Base-by-base conservation (phyloP, 2,329 filamentous ascomycete species). In the Calonectria pteridis region DNA sequence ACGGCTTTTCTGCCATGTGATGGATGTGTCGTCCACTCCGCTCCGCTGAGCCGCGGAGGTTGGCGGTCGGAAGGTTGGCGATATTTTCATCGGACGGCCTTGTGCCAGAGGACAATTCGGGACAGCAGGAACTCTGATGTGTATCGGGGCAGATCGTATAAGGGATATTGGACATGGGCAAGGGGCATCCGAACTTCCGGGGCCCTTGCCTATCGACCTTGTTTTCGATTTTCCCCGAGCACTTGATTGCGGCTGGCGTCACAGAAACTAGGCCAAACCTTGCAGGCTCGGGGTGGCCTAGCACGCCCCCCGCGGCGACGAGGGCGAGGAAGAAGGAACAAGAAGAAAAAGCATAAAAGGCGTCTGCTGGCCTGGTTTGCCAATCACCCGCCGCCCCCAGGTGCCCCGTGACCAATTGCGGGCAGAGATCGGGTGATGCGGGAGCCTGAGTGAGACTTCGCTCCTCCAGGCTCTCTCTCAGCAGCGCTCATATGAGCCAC, bases 371-470 rank as follows among this genome's bases (percentile, higher is more conserved):
- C 35, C 35, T 18, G 37, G 55, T 29, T 62, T 26, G 55, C 55
- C 23, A 62, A 62, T 62, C 55, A 62, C 35, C 55, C 55, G 33
- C n/a, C 33, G 35, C 33, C 31, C 33, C 23, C 35, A 35, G 55
- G 55, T 18, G n/a, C 55, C 55, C 26, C 55, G 55, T 62, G 55
- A 62, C 55, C 55, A 62, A 40, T 62, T 62, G 55, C 55, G 55
- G n/a, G 55, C 35, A 62, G 55, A 62, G 55, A 62, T 62, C 55
- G 55, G 55, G 55, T 62, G 55, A 62, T 62, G 55, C 55, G 35
- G 55, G 55, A 62, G 35, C 37, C 23, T 16, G 55, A 40, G 55
- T 62, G 55, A 62, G 55, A 62, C 55, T 18, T 35, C 43, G 20
- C 40, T n/a, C n/a, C n/a, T n/a, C n/a, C n/a, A n/a, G n/a, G n/a